Evolutionary conservation across 331 rosid species (phyloP).

Genomic region (Spiraea crenata): DNA sequence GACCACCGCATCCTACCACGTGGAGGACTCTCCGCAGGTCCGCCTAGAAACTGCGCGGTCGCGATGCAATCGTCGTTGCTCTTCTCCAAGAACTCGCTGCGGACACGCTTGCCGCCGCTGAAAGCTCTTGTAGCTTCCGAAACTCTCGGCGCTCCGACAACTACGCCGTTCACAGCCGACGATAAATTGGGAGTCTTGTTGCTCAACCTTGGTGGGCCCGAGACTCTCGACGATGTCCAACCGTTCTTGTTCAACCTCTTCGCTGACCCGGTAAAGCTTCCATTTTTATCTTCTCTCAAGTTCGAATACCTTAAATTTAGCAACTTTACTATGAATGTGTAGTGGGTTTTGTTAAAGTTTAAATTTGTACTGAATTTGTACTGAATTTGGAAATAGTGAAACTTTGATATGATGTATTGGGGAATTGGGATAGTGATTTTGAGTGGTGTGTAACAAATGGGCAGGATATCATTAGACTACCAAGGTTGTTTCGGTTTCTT

Average conservation of each 20-base stretch:
- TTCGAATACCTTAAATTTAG: not conserved
- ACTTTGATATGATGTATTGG: not conserved
- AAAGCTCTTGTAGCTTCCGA: conserved; percentile 63
- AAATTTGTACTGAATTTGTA: too few relatives aligned
- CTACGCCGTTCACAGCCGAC: conserved; percentile 49
- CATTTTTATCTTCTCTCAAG: not conserved
- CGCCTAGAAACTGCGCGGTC: conserved; percentile 32
- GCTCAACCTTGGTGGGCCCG: conserved; percentile 97
- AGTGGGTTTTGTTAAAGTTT: too few relatives aligned
- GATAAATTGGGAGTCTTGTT: conserved; percentile 81
- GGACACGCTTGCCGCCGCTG: conserved; percentile 51
- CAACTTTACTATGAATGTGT: not conserved
- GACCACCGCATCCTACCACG: conserved; percentile 54
- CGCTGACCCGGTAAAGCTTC: conserved; percentile 76
- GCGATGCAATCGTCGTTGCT: conserved; percentile 40
- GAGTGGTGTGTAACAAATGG: conserved; percentile 3
- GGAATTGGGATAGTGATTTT: not conserved
- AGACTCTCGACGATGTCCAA: conserved; percentile 95
- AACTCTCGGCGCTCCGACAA: conserved; percentile 41
- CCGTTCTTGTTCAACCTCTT: conserved; percentile 94
- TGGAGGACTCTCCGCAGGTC: conserved; percentile 41
- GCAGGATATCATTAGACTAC: conserved; percentile 92
- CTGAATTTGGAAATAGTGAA: not conserved
- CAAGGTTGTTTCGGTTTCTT: conserved; percentile 82
- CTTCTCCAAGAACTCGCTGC: conserved; percentile 47